Evolutionary conservation across 2,329 filamentous ascomycete genomes (phyloP), one percentile per base, ranked within the genome.

Genomic region (Sporothrix curviconia): DNA sequence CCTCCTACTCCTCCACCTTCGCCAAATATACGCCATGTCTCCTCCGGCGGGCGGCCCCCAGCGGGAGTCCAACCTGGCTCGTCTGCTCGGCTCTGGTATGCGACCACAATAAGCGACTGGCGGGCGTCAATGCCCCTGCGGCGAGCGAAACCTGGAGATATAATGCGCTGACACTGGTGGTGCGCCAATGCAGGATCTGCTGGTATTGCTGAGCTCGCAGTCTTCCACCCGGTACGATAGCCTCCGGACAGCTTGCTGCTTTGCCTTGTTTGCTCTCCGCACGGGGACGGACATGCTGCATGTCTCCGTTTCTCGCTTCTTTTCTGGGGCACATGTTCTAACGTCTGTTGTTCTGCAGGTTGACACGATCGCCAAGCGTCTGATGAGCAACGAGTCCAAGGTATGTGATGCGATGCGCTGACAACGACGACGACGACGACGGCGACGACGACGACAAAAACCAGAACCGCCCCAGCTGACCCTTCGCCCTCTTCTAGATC

Each of bases 341-440:
- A 47, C 28, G 9, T 12, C 17, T 47, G 7, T 30, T 15, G 24
- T 8, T 12, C 6, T 3, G 19, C 68, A 92, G 89, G 90, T 99
- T 72, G 94, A 99, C 76, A 99, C 94, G 52, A 96, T 95, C 68
- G 92, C 94, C 63, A 99, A 99, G 81, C 90, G 94, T 66, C 84
- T 99, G 75, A 99, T 99, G 94, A 96, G 91, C 84, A 96, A 99
- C 76, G 87, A 95, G 72, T 84, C 84, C 70, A 89, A 79, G 76
- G 82, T 89, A 71, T 65, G 74, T 15, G 17, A 8, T 44, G 39
- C 30, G 40, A 42, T 24, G 17, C 30, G 4, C 46, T 17, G 47
- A 40, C 37, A 6, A n/a, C 17, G 15, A 11, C 25, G n/a, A 54
- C 28, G 25, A 34, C 37, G 28, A n/a, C n/a, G n/a, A n/a, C n/a